Base-by-base conservation (phyloP, 345 rosid species). In the Rhodomyrtus tomentosa region DNA sequence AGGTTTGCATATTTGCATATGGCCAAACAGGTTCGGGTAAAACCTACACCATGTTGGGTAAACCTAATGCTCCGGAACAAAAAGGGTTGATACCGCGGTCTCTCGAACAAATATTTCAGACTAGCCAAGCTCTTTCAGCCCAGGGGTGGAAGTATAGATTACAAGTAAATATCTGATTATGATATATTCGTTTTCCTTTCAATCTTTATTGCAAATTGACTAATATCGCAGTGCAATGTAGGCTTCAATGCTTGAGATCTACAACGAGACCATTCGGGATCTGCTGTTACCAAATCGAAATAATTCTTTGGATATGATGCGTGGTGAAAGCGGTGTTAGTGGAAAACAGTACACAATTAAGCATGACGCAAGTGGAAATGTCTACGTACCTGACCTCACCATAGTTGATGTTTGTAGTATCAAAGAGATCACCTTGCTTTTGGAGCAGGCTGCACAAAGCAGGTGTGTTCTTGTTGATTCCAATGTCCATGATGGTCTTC, bases 41-140 rank as follows among this genome's bases (percentile, higher is more conserved):
- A 90, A 97, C 99, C 10, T 95, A 97, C 85, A 97, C 99, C 13
- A 97, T 97, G 99, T 94, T 97, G 99, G 99, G 99, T 59, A 95
- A 92, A 88, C 95, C 98, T 56, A 96, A 93, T 83, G 87, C 88
- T 29, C 80, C 89, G 49, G 95, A 92, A 50, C 92, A 91, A 86
- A 93, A 93, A 86, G 99, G 99, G n/a, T 81, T 97, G 87, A 97
- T 97, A 82, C 99, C 99, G 2, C 94, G 98, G 62, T 97, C 98
- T 24, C 88, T 97, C 18, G 99, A 97, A 84, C 99, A 97, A 74
- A 94, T 97, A 81, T 95, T 97, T 88, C 90, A 92, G 89, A 86
- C 89, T 45, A 95, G 99, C 72, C 99, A 95, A 82, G 80, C 90
- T 18, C 98, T 95, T 45, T 50, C 86, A 55, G 89, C 90, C 72